Base-by-base conservation (phyloP, 2,329 filamentous ascomycete species). In the Colletotrichum sp. region DNA sequence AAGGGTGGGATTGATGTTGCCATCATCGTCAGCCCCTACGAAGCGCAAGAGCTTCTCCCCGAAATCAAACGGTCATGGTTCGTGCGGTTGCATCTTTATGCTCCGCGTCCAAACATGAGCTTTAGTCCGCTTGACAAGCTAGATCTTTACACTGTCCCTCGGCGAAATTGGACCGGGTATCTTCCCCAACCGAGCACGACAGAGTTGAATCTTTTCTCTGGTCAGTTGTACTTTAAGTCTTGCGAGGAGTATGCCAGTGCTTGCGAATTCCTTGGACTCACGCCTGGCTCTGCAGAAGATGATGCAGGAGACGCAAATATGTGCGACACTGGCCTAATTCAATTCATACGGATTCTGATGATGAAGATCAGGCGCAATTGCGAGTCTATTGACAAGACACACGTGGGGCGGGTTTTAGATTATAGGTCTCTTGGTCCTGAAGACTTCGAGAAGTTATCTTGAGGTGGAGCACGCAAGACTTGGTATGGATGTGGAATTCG, bases 161-260 rank as follows among this genome's bases (percentile, higher is more conserved):
- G 2, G 1, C 39, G 16, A 36, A 36, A 36, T 0, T 36, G 34
- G 5, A 34, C n/a, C 6, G 4, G 12, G 1, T 3, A 8, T 1
- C 65, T 39, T 3, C 1, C 21, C 12, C 32, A 16, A 0, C 18
- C 30, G 7, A 28, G 43, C 3, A 6, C 28, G 0, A 82, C 86
- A 0, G 86, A 91, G 72, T 86, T 95, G 0, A 93, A 93, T 59
- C 82, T 95, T 0, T 95, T 95, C 71, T 86, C 94, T 0, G 94
- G 93, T 0, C 92, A 94, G 71, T 85, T 95, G 0, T 95, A 95
- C 78, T 84, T 95, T 12, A 81, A 80, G 0, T 87, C 85, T 0
- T 90, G 87, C 59, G 74, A 83, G 0, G 89, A 94, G 69, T 95
- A 95, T 76, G 77, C 81, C 0, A 80, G 84, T 2, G 80, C 89